Percentiles rank a stretch among this genome's conserved stretches.
Evolutionary conservation across 2,329 filamentous ascomycete genomes (phyloP).

Genomic region (Ilyonectria mors-panacis): DNA sequence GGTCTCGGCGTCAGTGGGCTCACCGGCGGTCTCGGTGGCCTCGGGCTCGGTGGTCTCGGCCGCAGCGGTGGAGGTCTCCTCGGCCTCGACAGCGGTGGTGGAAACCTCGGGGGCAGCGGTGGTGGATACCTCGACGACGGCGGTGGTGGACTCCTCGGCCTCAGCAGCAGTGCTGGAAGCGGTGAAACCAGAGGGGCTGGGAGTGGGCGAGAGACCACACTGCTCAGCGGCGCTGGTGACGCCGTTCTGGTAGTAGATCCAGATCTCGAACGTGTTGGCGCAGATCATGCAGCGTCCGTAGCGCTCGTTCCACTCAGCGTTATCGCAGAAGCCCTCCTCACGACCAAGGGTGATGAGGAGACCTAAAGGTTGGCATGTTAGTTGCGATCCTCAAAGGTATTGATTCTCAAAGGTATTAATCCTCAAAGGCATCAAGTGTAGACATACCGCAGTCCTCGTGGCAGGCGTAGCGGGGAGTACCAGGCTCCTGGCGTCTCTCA

Average conservation of each 20-base stretch:
- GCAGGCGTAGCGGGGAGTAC: conserved; percentile 61
- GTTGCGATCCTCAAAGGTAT: background rate
- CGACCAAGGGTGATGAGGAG: conserved; percentile 53
- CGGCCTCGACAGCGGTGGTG: conserved; percentile 11
- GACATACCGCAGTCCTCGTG: conserved; percentile 62
- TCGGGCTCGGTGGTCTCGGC: background rate
- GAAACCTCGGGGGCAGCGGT: conserved; percentile 10
- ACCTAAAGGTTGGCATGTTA: background rate
- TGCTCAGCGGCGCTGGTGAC: conserved; percentile 51
- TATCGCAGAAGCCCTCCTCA: conserved; percentile 54
- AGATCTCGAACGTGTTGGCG: conserved; percentile 60
- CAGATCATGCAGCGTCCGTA: conserved; percentile 61
- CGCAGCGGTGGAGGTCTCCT: background rate
- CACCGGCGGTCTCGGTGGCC: background rate
- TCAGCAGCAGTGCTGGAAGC: background rate
- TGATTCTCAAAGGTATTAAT: background rate
- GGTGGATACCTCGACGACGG: conserved; percentile 1
- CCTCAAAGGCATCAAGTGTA: conserved; percentile 30
- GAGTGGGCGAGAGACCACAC: conserved; percentile 47
- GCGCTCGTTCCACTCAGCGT: conserved; percentile 55
- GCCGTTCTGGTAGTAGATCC: conserved; percentile 59
- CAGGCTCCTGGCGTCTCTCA: conserved; percentile 60
- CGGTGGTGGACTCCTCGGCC: conserved; percentile 8
- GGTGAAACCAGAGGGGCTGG: conserved; percentile 33
- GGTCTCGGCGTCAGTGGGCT: conserved; percentile 9